phyloP scores from a whole-genome alignment of 306 rosid species.

The Cyamopsis tetragonoloba region DNA sequence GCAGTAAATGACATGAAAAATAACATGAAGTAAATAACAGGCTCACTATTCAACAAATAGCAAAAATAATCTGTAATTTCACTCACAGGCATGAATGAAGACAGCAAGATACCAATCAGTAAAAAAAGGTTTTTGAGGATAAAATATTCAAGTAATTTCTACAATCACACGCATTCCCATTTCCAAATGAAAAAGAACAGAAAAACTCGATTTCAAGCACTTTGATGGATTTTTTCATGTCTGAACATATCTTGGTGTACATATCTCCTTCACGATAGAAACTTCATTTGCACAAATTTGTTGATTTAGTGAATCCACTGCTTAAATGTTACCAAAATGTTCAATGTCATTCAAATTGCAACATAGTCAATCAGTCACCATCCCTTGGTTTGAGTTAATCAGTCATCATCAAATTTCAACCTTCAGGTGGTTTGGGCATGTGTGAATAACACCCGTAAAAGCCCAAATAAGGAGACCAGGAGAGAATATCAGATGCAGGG shows the following conservation, averaged over 20 bases:
- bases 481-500: too few species aligned
- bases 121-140: not conserved
- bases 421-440: too few species aligned
- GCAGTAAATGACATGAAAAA: conserved; percentile 27
- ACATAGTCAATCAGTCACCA: not conserved
- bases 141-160: conserved; percentile 1
- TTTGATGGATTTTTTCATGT: not conserved
- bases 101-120: not conserved
- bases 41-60: conserved; percentile 1
- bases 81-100: not conserved
- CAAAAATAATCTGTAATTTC: not conserved
- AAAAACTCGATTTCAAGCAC: not conserved
- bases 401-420: too few species aligned
- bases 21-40: conserved; percentile 6
- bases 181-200: not conserved
- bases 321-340: not conserved
- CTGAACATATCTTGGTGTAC: not conserved
- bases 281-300: not conserved
- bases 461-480: too few species aligned
- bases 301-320: not conserved
- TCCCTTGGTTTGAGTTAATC: too few species aligned
- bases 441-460: too few species aligned
- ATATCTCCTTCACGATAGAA: not conserved
- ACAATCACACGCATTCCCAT: not conserved
- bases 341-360: not conserved